These are phyloP conservation scores for Metarhizium brunneum DNA, from an alignment of 2,329 filamentous ascomycete species.

Conservation along the genomic window DNA sequence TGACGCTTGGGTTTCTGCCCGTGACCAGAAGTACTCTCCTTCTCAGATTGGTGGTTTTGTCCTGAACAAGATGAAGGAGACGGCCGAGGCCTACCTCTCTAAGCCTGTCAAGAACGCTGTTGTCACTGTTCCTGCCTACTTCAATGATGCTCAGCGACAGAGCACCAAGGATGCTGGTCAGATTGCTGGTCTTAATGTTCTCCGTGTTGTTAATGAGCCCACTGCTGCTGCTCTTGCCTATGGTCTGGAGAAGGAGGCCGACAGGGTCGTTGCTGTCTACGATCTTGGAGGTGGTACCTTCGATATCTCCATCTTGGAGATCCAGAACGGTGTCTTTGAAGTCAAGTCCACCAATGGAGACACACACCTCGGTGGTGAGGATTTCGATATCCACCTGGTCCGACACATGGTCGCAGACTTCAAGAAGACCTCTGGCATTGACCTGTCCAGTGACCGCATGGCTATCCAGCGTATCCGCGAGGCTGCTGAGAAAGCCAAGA, in stretches of 20 bases:
- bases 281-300: slow-evolving; percentile 98
- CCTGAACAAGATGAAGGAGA: slow-evolving; percentile 99
- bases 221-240: slow-evolving; percentile 94
- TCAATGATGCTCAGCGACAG: slow-evolving; percentile 97
- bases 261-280: slow-evolving; percentile 88
- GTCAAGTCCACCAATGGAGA: slow-evolving; percentile 99
- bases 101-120: slow-evolving; percentile 92
- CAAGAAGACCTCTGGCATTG: slow-evolving; percentile 91
- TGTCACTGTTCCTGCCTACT: slow-evolving; percentile 94
- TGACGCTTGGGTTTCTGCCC: slow-evolving; percentile 91
- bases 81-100: slow-evolving; percentile 83
- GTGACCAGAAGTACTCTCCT: slow-evolving; percentile 91
- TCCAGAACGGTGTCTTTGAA: slow-evolving; percentile 96
- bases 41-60: slow-evolving; percentile 98
- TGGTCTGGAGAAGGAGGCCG: slow-evolving; percentile 88
- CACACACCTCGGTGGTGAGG: slow-evolving; percentile 95
- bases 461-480: slow-evolving; percentile 98
- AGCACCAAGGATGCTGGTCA: slow-evolving; percentile 97
- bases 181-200: slow-evolving; percentile 90
- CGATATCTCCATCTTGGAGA: slow-evolving; percentile 96
- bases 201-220: slow-evolving; percentile 96
- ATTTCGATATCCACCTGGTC: slow-evolving; percentile 92
- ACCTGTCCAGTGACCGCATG: slow-evolving; percentile 89
- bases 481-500: slow-evolving; percentile 98
- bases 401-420: slow-evolving; percentile 90